Base-by-base conservation (phyloP, 352 stramenopile species). In the Phytophthora sp. region DNA sequence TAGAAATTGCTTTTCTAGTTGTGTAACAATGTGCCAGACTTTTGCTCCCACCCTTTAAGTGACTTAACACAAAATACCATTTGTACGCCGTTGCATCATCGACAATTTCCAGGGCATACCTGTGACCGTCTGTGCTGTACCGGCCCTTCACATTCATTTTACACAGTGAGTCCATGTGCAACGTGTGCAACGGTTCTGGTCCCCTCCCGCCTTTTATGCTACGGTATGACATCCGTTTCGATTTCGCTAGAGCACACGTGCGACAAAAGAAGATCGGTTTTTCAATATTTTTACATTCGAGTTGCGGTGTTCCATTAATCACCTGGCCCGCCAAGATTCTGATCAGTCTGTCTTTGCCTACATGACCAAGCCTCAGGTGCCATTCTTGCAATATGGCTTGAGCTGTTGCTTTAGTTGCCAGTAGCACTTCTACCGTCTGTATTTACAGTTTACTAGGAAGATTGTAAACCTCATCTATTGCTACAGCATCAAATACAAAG, bases 51-150 rank as follows among this genome's bases (percentile, higher is more conserved):
- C 42, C 33, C 23, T 33, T 33, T 50, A 0, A 35, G 23, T 11
- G 23, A 35, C 21, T 50, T 50, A 2, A 33, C 24, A 30, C 27
- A 20, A 50, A 18, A 21, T 21, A 45, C 39, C 58, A 66, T 24
- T 47, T 66, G 24, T 45, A 59, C n/a, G 58, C 31, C 20, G 46
- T 58, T n/a, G 24, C 36, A 38, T 57, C 46, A n/a, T 53, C 46
- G 4, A 65, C 46, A 13, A 52, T 21, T 3, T 26, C 33, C 9
- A 65, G 29, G 12, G 31, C 35, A n/a, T 63, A 63, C 2, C 26
- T 0, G 27, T 56, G 51, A 4, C 56, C 45, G 23, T 45, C 51
- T 1, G 45, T 33, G 8, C 45, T 45, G 38, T 57, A 64, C 7
- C 51, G 26, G n/a, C 33, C 35, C 16, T 44, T 57, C 5, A 50